These are phyloP conservation scores for Paracamarosporium sp. DNA, from an alignment of 2,329 filamentous ascomycete species.

Conservation along the genomic window DNA sequence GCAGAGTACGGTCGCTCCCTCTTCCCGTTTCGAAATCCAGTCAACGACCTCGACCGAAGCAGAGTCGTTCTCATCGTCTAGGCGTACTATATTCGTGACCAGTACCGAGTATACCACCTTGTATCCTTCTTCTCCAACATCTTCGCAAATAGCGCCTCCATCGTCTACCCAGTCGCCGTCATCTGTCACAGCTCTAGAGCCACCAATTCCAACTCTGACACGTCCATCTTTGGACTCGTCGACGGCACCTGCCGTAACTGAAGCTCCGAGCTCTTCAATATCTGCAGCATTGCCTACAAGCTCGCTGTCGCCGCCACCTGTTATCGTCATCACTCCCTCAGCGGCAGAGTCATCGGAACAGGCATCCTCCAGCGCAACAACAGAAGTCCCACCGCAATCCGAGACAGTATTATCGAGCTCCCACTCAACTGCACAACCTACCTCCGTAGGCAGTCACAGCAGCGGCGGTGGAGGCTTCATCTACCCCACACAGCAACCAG, in stretches of 20 bases:
- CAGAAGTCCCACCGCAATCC: not conserved
- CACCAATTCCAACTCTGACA: constrained; percentile 9
- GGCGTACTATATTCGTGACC: constrained; percentile 23
- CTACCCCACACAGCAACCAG: constrained; percentile 6
- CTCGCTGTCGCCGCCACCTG: constrained; percentile 25
- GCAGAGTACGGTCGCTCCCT: not conserved
- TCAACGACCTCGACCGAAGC: not conserved
- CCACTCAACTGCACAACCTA: not conserved
- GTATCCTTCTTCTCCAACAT: constrained; percentile 18
- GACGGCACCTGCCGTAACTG: not conserved
- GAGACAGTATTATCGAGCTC: not conserved
- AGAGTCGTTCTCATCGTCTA: not conserved
- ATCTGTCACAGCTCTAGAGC: constrained; percentile 9
- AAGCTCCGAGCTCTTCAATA: constrained; percentile 9
- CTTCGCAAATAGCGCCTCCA: not conserved
- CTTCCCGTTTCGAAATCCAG: not conserved
- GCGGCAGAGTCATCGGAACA: not conserved
- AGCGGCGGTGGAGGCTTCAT: not conserved
- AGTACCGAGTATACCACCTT: constrained; percentile 39
- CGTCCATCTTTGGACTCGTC: not conserved
- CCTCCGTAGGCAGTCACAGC: not conserved
- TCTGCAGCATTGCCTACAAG: constrained; percentile 13
- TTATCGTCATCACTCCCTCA: constrained; percentile 22
- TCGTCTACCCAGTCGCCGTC: constrained; percentile 4
- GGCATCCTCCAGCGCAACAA: not conserved